Evolutionary conservation across 2,329 filamentous ascomycete genomes (phyloP).

Genomic region (Trichophyton verrucosum): DNA sequence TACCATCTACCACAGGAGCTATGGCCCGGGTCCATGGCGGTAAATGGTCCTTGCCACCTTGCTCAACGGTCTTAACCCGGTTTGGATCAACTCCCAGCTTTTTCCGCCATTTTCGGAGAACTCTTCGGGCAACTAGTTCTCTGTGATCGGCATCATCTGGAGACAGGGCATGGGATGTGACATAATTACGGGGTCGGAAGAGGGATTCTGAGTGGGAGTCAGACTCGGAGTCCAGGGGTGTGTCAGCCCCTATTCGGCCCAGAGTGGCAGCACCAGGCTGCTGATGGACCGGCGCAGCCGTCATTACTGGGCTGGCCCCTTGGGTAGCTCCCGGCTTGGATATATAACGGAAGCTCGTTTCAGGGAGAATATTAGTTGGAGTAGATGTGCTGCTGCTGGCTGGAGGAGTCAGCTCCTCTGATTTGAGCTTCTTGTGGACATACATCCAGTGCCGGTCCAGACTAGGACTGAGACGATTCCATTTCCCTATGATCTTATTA

Average conservation of each 20-base stretch:
- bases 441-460: conserved; percentile 53
- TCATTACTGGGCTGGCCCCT: not conserved
- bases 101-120: conserved; percentile 61
- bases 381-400: not conserved
- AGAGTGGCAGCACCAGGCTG: not conserved
- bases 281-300: not conserved
- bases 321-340: not conserved
- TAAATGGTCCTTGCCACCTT: conserved; percentile 47
- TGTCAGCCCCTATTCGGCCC: conserved; percentile 16
- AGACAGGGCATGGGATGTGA: conserved; percentile 27
- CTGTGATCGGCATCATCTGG: conserved; percentile 43
- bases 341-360: conserved; percentile 2
- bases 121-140: conserved; percentile 54
- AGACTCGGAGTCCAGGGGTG: conserved; percentile 30
- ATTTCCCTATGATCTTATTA: conserved; percentile 65
- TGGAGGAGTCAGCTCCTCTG: conserved; percentile 16
- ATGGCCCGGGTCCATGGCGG: conserved; percentile 70
- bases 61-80: conserved; percentile 38
- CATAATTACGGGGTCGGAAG: conserved; percentile 27
- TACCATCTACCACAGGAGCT: conserved; percentile 62
- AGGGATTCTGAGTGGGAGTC: conserved; percentile 31
- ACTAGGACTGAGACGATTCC: conserved; percentile 56
- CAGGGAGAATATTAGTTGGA: not conserved
- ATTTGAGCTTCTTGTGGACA: conserved; percentile 51
- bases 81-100: conserved; percentile 49